phyloP scores from a whole-genome alignment of 1,284 basidiomycete species.

The Wolfiporia cocos region DNA sequence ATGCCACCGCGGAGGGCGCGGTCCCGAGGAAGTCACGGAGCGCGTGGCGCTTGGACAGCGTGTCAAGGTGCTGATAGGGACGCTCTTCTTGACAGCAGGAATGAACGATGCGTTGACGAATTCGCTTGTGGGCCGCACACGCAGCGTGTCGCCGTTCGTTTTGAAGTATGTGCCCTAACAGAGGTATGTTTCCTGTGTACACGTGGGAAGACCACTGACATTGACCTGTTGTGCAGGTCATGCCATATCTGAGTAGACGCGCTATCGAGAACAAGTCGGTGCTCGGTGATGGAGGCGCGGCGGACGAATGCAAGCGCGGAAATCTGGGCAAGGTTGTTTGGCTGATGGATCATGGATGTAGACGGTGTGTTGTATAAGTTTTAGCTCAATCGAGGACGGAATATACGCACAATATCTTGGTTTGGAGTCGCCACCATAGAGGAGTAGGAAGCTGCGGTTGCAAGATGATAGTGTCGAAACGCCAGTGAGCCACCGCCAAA shows the following conservation, averaged over 20 bases:
- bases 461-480: background rate
- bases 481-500: too few relatives aligned
- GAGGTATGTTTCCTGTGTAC: constrained; percentile 37
- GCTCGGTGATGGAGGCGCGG: constrained; percentile 48
- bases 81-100: constrained; percentile 33
- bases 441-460: background rate
- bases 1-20: constrained; percentile 19
- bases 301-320: constrained; percentile 36
- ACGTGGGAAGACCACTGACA: background rate
- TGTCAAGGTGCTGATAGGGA: constrained; percentile 5
- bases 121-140: constrained; percentile 54
- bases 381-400: background rate
- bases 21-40: constrained; percentile 53
- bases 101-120: constrained; percentile 83
- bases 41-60: constrained; percentile 74
- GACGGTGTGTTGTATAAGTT: background rate
- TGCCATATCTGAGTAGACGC: constrained; percentile 61
- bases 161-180: constrained; percentile 83
- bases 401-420: background rate
- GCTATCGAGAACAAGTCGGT: constrained; percentile 71
- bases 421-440: background rate
- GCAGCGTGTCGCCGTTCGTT: constrained; percentile 58
- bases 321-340: constrained; percentile 32
- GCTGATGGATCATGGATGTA: constrained; percentile 12
- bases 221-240: constrained; percentile 33